Base-by-base conservation (phyloP, 805 yeast genomes). In the Metschnikowia lunata region DNA sequence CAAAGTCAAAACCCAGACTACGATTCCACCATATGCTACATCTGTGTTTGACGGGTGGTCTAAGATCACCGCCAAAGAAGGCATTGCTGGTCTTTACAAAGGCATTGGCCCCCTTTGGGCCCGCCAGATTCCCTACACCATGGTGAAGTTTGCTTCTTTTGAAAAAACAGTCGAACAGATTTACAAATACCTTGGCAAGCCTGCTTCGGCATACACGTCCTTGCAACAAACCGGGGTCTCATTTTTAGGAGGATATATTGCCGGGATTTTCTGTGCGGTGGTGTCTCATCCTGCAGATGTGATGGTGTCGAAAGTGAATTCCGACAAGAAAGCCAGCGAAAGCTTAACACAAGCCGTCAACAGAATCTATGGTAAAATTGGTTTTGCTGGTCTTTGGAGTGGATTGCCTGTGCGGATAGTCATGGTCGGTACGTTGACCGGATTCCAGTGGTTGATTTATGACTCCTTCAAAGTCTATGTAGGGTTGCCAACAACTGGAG, bases 231-330 rank as follows among this genome's bases (percentile, higher is more conserved):
- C 97, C 18, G 95, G 97, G 40, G 96, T 93, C 34, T 88, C 96
- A 23, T 93, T 91, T 72, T 72, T 82, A 38, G 97, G 96, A 66
- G 98, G 99, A 63, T 91, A 91, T 71, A 79, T 91, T 61, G 99
- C 98, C 9, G 99, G 98, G 82, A 83, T 93, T 44, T 80, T 90
- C 72, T 91, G 97, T 74, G 98, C 99, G 7, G 71, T 85, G 41
- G 93, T 90, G 13, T 90, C 97, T 26, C 97, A 93, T 66, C 99
- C 99, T 15, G 98, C 98, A n/a, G 99, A 91, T 67, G 97, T 91
- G 30, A 83, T 93, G 96, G 98, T 91, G 26, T 86, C 96, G 39
- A 87, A 89, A 76, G 80, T 93, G 59, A 90, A 88, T 63, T 76
- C 84, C 48, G 89, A 81, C 57, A 80, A 78, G 58, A 67, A 66